Conservation (phyloP, 331 rosid genomes). For the Cydonia oblonga region DNA sequence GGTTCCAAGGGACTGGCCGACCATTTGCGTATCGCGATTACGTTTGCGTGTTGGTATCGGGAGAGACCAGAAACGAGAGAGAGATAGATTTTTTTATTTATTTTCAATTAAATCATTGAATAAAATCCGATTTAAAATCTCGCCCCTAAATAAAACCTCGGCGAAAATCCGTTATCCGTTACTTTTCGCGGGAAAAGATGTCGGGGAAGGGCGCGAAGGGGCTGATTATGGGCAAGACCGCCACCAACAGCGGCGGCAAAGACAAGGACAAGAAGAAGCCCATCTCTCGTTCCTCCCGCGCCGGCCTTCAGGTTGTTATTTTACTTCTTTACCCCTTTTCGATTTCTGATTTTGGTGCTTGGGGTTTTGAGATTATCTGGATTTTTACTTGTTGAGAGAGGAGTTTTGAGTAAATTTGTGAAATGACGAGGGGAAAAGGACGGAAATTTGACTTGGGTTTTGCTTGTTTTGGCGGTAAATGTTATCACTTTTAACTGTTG, state of each 20-base stretch:
- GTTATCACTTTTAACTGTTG: no score
- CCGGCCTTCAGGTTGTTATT: slow-evolving; percentile 59
- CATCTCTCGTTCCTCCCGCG: slow-evolving; percentile 72
- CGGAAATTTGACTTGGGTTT: no score
- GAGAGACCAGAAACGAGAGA: background rate
- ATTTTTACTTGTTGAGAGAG: no score
- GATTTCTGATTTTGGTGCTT: background rate
- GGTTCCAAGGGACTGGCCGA: background rate
- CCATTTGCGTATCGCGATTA: background rate
- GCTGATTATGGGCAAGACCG: slow-evolving; percentile 48
- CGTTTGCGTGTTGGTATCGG: background rate
- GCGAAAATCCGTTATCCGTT: background rate
- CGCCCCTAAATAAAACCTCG: background rate
- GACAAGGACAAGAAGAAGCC: slow-evolving; percentile 74
- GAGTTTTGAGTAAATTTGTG: no score
- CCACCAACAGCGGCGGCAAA: slow-evolving; percentile 36
- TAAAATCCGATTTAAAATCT: background rate
- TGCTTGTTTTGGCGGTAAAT: no score
- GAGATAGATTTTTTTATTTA: background rate
- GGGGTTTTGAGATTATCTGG: background rate
- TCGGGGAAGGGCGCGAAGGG: slow-evolving; percentile 84
- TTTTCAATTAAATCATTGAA: background rate
- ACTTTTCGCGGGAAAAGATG: slow-evolving; percentile 41
- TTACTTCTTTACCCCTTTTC: background rate
- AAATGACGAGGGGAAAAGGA: no score